Evolutionary conservation across 2,329 filamentous ascomycete species (phyloP), one percentile per base, ranked within the genome.

Genomic region (Dactylellina cionopaga): DNA sequence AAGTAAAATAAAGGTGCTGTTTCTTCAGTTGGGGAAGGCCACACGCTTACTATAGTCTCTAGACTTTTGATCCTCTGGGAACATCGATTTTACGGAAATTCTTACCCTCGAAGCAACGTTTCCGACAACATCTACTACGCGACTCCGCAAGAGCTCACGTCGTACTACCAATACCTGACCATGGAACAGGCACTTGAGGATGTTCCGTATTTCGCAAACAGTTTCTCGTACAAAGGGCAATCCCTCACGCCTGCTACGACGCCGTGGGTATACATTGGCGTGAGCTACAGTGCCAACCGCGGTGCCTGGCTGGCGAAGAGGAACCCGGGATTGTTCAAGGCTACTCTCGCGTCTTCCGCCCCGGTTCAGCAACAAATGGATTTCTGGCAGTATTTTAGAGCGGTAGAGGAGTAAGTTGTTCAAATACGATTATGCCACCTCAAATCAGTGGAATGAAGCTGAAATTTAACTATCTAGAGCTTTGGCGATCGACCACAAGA

Each of bases 171-270:
- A 39, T 81, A 77, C 44, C 77, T 80, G 37, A 82, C 77, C 0
- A 79, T 79, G 1, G 80, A 81, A 58, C 80, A 83, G 63, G 79
- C 81, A 0, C 77, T 83, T 11, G 80, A 80, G n/a, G 81, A 83
- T 73, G 77, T 83, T 5, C 77, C 77, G 5, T 68, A 71, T 10
- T 82, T 83, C 43, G 81, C 81, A 0, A 78, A 77, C 43, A 77
- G 79, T 29, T 82, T 82, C 75, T 78, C 77, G 49, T 77, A 79
- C n/a, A 47, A 55, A 9, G 24, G 56, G 27, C 31, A 41, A 19
- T 79, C 81, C 44, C 47, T 76, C 10, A 69, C 41, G 11, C 72
- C 75, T 6, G 63, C 70, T 17, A 58, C 51, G n/a, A 60, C 49
- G 5, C 75, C 75, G 0, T 58, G 33, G 56, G 24, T 47, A 13